phyloP scores from a whole-genome alignment of 2,329 filamentous ascomycete genomes.

The Monascus ruber region DNA sequence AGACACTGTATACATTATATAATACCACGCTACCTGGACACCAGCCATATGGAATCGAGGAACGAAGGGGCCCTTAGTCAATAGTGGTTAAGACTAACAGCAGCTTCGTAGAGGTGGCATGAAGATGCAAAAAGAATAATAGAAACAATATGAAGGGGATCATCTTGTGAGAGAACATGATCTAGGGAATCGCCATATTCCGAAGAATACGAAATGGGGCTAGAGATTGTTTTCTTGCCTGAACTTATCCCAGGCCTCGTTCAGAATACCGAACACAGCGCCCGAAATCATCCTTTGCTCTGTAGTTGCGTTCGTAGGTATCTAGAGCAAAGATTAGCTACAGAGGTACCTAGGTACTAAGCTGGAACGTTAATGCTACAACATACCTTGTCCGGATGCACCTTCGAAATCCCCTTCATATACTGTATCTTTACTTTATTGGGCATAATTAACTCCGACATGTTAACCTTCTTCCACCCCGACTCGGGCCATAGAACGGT shows the following conservation, averaged over 20 bases:
- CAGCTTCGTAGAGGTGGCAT: no score
- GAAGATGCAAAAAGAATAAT: no score
- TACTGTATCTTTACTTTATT: conserved; percentile 96
- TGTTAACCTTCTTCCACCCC: conserved; percentile 92
- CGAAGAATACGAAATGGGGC: neutral
- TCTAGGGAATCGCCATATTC: no score
- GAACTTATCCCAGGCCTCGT: conserved; percentile 60
- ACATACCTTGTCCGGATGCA: conserved; percentile 94
- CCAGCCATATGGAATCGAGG: no score
- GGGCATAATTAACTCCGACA: conserved; percentile 84
- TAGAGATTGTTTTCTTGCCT: conserved; percentile 50
- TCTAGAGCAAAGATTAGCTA: conserved; percentile 28
- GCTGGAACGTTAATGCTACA: neutral
- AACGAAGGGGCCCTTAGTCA: no score
- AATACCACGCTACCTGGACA: no score
- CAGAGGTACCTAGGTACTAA: no score
- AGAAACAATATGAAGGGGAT: no score
- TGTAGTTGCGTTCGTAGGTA: conserved; percentile 52
- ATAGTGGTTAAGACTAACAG: no score
- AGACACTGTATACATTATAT: no score
- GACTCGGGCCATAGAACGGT: conserved; percentile 81
- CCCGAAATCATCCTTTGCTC: conserved; percentile 58
- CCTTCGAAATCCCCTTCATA: conserved; percentile 98
- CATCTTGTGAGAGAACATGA: no score
- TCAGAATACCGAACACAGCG: conserved; percentile 52